phyloP scores from a whole-genome alignment of 257 asterid species.

The Plantago ovata region DNA sequence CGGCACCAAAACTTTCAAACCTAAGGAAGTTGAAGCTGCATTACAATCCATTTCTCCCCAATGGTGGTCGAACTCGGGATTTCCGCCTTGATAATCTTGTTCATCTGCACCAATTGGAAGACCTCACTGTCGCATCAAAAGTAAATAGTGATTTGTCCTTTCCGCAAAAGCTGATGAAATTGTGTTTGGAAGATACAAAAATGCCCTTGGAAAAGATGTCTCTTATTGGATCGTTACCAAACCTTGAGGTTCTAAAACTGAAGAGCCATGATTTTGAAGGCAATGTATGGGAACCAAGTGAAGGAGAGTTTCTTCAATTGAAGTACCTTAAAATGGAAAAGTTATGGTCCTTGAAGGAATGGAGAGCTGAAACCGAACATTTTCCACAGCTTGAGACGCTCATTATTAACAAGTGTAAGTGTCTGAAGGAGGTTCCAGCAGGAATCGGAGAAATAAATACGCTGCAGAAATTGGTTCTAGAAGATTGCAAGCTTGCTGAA shows the following conservation, averaged over 20 bases:
- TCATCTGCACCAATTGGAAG: neutral
- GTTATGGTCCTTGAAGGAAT: neutral
- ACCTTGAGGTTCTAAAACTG: neutral
- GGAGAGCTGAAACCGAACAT: neutral
- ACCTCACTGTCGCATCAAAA: too few relatives aligned
- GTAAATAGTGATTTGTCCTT: too few relatives aligned
- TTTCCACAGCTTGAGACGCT: conserved; percentile 1
- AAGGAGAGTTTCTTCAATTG: neutral
- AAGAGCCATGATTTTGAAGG: neutral
- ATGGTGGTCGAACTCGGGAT: too few relatives aligned
- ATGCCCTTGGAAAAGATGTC: neutral
- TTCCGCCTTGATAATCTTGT: neutral
- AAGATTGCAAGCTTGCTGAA: neutral
- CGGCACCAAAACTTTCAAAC: too few relatives aligned
- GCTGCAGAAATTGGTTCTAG: neutral
- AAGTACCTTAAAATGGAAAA: conserved; percentile 6
- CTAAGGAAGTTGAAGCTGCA: too few relatives aligned
- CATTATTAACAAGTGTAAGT: neutral
- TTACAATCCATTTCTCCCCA: too few relatives aligned
- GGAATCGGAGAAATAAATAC: neutral
- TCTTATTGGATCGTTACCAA: neutral
- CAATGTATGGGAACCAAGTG: neutral
- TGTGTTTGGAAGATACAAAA: neutral
- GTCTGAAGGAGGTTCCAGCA: neutral
- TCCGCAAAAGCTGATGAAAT: neutral